Evolutionary conservation across 352 stramenopile species (phyloP), one percentile per base, ranked within the genome.

Genomic region (Phytopythium vexans): DNA sequence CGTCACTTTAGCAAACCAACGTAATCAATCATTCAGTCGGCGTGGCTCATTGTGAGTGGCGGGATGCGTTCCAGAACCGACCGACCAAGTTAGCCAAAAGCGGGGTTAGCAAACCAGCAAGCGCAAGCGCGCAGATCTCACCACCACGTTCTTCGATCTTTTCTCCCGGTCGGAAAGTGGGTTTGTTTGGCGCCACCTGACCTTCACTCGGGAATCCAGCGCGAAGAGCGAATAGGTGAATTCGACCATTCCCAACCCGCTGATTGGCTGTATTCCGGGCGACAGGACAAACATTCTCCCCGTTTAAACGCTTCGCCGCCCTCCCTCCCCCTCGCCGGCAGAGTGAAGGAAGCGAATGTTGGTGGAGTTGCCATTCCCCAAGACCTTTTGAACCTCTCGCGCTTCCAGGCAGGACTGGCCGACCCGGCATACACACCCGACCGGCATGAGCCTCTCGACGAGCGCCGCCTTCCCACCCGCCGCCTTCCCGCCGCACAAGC

Each of bases 271-370:
- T 27, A 27, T 27, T 27, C 21, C 21, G 21, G 21, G 21, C 21
- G 21, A 27, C 21, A 27, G 21, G 21, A 27, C 21, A 27, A 41
- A 8, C 44, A 49, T 14, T 49, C 31, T 8, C 7, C 3, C 2
- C 39, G 31, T 49, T 49, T 40, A 32, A 49, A 40, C 21, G 21
- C 21, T 27, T 27, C 21, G 21, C 21, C 21, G 21, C 21, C 21
- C 21, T 27, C 21, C 21, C 21, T 27, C 21, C 21, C 21, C 21
- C 21, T 2, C 21, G 21, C 21, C 2, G 43, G 31, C 43, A 70
- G 65, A 73, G 64, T 73, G 65, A 70, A 70, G 65, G 67, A 44
- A 70, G 64, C 61, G 60, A 73, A 60, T 73, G 65, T 64, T 73
- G 56, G 65, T 73, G 56, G 64, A 66, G 64, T 69, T 72, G 64